These are phyloP conservation scores for Acorus calamus DNA, from an alignment of 106 monocot species.

Conservation along the genomic window DNA sequence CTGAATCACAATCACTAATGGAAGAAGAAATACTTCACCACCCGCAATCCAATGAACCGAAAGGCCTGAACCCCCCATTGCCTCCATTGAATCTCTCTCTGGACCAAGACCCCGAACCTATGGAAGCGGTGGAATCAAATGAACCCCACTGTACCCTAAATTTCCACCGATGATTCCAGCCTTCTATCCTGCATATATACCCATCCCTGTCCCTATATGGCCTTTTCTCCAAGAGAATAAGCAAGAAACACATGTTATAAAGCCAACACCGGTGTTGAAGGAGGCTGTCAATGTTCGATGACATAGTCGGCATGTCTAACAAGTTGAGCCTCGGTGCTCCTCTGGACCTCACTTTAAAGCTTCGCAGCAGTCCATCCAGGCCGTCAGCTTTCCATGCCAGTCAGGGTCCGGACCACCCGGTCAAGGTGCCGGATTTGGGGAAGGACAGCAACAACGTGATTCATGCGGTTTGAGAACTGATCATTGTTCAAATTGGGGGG, in stretches of 20 bases:
- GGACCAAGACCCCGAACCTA: conserved; percentile 11
- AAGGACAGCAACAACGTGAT: conserved; percentile 33
- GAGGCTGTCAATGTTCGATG: conserved; percentile 28
- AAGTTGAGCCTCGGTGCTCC: conserved; percentile 40
- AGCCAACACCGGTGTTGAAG: conserved; percentile 45
- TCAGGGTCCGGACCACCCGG: conserved; percentile 7
- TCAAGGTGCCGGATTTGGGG: conserved; percentile 25
- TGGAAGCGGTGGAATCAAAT: conserved; percentile 1
- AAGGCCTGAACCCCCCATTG: conserved; percentile 5
- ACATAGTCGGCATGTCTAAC: conserved; percentile 35
- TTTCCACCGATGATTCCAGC: conserved; percentile 14
- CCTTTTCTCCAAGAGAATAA: conserved; percentile 17
- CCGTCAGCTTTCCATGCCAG: conserved; percentile 48
- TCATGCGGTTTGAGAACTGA: conserved; percentile 35
- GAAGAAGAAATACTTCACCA: conserved; percentile 17
- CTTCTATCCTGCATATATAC: conserved; percentile 28
- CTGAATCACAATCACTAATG: too few species aligned
- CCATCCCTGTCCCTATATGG: conserved; percentile 36
- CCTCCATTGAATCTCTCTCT: conserved; percentile 9
- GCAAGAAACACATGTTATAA: conserved; percentile 32
- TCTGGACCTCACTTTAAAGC: too few species aligned
- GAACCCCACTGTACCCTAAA: neutral
- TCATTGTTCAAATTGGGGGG: too few species aligned
- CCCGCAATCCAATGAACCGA: conserved; percentile 17
- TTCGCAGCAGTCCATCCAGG: conserved; percentile 13